phyloP scores from a whole-genome alignment of 495 filamentous ascomycete species.

The Xylaria cubensis region DNA sequence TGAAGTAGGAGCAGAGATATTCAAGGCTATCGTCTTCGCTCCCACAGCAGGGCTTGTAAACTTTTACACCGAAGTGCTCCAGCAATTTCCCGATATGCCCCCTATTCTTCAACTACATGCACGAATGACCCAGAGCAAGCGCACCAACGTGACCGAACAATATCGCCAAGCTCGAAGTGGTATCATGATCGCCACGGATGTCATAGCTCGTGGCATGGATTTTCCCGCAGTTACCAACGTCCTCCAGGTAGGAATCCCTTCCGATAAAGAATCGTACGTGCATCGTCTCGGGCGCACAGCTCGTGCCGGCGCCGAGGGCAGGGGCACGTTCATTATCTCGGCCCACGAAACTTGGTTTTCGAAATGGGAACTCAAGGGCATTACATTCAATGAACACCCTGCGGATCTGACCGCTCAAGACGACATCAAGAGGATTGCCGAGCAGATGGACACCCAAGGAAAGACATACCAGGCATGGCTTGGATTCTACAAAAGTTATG shows the following conservation, averaged over 20 bases:
- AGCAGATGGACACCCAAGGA: slow-evolving; percentile 27
- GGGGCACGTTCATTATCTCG: slow-evolving; percentile 69
- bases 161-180: slow-evolving; percentile 64
- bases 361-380: slow-evolving; percentile 44
- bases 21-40: slow-evolving; percentile 75
- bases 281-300: slow-evolving; percentile 77
- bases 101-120: slow-evolving; percentile 66
- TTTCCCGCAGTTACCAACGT: slow-evolving; percentile 77
- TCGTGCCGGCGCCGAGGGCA: slow-evolving; percentile 72
- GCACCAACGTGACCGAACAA: slow-evolving; percentile 63
- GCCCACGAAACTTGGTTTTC: slow-evolving; percentile 67
- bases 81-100: slow-evolving; percentile 50
- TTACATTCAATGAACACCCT: slow-evolving; percentile 38
- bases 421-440: slow-evolving; percentile 33
- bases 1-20: slow-evolving; percentile 45
- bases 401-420: slow-evolving; percentile 41
- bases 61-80: slow-evolving; percentile 53
- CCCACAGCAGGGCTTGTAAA: slow-evolving; percentile 69
- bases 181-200: slow-evolving; percentile 71
- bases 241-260: slow-evolving; percentile 70
- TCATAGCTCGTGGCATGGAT: slow-evolving; percentile 78
- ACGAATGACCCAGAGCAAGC: slow-evolving; percentile 61
- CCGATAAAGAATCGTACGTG: slow-evolving; percentile 70
- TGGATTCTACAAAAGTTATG: slow-evolving; percentile 59
- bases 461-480: slow-evolving; percentile 50